Evolutionary conservation across 2,329 filamentous ascomycete species (phyloP), one percentile per base, ranked within the genome.

Genomic region (Claviceps spartinae): DNA sequence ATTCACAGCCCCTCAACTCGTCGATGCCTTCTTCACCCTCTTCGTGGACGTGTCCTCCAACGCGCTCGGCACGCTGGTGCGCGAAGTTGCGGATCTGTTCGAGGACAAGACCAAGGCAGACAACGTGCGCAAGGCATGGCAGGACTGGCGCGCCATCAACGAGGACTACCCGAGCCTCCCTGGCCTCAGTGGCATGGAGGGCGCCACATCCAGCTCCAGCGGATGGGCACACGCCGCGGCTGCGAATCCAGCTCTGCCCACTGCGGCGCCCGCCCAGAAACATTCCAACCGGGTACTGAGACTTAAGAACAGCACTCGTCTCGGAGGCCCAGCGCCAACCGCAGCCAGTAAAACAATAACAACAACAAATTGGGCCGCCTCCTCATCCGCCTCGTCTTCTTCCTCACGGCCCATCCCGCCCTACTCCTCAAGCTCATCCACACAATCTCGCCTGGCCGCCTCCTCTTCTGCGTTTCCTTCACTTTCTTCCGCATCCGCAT

Each of bases 101-200:
- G 91, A 98, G 59, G 85, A 94, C 59, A 77, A 84, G 48, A 64
- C 67, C 18, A 95, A 95, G 64, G 81, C 81, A 1, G 82, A 85
- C 50, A 75, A 73, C 0, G 71, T 98, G 3, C 78, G 89, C 26
- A 85, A 85, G 60, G 88, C 90, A 1, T 96, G 91, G 89, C 88
- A 88, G 59, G 87, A 95, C 67, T 96, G 91, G 88, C 87, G 88
- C 47, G 89, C 89, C 40, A 93, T 95, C 69, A 94, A 95, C 58
- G 90, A 96, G 67, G 90, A 96, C 65, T 97, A 96, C 59, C 91
- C 91, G 0, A 88, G 86, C 1, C 73, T 97, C 1, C 90, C 91
- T 1, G 85, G 85, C 0, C 77, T 87, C 0, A 78, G 79, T 51
- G 84, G 85, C 49, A 79, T 84, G 67, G 76, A 82, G 40, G 82